Conservation (phyloP, 768 basidiomycete genomes). For the Cystofilobasidium ferigula region DNA sequence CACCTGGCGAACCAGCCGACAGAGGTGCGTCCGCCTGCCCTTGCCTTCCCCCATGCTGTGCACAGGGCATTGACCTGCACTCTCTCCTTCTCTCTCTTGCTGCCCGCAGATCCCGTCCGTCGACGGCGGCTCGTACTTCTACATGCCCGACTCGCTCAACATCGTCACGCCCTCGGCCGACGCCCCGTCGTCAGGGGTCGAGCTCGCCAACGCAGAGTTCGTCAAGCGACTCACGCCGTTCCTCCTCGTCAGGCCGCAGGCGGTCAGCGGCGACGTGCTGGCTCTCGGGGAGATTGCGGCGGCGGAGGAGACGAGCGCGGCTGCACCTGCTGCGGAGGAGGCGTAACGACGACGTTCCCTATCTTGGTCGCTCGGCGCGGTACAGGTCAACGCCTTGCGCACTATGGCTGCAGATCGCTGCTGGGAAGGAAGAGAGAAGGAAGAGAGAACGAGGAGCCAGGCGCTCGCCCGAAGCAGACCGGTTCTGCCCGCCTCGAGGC, state of each 20-base stretch:
- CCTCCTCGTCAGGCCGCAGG: not conserved
- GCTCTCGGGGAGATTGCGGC: not conserved
- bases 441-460: too few relatives aligned
- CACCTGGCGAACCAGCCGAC: not conserved
- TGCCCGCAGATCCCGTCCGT: not conserved
- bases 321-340: too few relatives aligned
- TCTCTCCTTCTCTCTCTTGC: not conserved
- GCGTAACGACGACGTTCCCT: too few relatives aligned
- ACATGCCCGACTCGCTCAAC: not conserved
- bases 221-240: constrained; percentile 4
- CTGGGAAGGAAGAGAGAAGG: too few relatives aligned
- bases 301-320: not conserved
- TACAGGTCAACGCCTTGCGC: too few relatives aligned
- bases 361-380: too few relatives aligned
- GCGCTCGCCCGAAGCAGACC: too few relatives aligned
- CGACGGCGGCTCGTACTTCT: not conserved
- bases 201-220: not conserved
- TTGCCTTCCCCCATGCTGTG: not conserved
- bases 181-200: too few relatives aligned
- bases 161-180: not conserved
- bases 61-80: not conserved
- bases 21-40: not conserved
- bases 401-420: too few relatives aligned
- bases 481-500: too few relatives aligned
- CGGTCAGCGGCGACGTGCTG: not conserved